Base-by-base conservation (phyloP, 768 basidiomycete genomes). In the Nidularia pulvinata region DNA sequence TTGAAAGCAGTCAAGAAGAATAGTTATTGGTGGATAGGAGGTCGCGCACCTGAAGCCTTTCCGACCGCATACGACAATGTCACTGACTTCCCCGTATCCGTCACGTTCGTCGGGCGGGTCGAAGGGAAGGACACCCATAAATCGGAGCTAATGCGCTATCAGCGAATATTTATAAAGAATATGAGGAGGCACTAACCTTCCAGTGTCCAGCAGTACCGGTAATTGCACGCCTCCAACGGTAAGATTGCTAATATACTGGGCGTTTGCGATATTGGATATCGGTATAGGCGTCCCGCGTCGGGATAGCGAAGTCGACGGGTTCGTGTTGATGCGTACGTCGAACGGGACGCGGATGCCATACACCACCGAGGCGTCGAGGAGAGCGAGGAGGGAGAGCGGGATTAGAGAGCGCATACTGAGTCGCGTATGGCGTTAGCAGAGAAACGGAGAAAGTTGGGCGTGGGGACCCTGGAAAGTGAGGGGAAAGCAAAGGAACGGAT, bases 51-150 rank as follows among this genome's bases (percentile, higher is more conserved):
- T 57, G 67, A 56, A 16, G 87, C 88, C 37, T 72, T 72, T 42
- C 90, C 90, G 22, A 91, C 80, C 6, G 90, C 89, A 58, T 91
- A 92, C 6, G 75, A 69, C 16, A 92, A 66, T 1, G 81, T 79
- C 11, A 84, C 66, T 7, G 76, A 64, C 49, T 81, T 75, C 10
- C 88, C 88, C 0, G 83, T 75, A 58, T 86, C 82, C 44, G 71
- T 78, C 35, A 83, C 71, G 25, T 67, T 65, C 6, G 86, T 75
- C 16, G 80, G 77, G 43, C 68, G 61, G 5, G 72, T 68, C 16
- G 7, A 9, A 42, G 67, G 71, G 54, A 81, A 81, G 42, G 73
- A 72, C 7, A 88, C 87, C 89, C 90, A 92, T 36, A 92, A 67
- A 65, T 92, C 90, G 37, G 89, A 86, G 59, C 90, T 91, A 55